A percentile compares a stretch with the other conserved stretches of the same genome.
phyloP scores from a whole-genome alignment of 73 alveolate genomes.

The Tetrahymena thermophila region DNA sequence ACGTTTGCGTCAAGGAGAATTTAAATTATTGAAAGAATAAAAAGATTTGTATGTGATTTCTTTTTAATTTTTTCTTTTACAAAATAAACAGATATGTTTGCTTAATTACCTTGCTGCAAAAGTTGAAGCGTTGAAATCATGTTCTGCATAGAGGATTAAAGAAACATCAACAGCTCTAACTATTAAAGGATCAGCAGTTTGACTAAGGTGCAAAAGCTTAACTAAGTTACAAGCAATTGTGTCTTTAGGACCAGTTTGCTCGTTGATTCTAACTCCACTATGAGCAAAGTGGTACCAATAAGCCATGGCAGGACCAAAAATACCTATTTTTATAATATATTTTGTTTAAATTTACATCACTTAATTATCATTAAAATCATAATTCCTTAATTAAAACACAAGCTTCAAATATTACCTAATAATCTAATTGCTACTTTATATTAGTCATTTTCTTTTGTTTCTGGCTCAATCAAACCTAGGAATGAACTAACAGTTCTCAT shows the following conservation, averaged over 20 bases:
- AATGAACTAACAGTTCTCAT: conserved; percentile 56
- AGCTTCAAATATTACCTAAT: neutral
- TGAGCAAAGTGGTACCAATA: conserved; percentile 64
- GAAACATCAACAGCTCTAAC: conserved; percentile 59
- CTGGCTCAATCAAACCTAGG: conserved; percentile 63
- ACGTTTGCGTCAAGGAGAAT: neutral
- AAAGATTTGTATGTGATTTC: neutral
- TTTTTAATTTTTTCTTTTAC: neutral
- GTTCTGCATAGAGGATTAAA: conserved; percentile 69
- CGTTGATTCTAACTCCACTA: conserved; percentile 46
- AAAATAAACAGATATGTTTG: neutral
- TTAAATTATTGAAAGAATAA: neutral
- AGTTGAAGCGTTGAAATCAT: conserved; percentile 70
- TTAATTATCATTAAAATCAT: neutral
- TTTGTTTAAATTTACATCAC: neutral
- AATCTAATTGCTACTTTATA: conserved; percentile 48
- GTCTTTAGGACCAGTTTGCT: conserved; percentile 46
- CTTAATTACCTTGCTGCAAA: conserved; percentile 48
- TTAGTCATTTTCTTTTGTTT: conserved; percentile 28
- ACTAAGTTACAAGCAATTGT: conserved; percentile 52
- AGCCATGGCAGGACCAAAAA: conserved; percentile 56
- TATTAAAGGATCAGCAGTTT: conserved; percentile 32
- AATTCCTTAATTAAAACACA: neutral
- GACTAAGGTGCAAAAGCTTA: conserved; percentile 37
- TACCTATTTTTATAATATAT: neutral